Evolutionary conservation across 176 grass and related monocot genomes (phyloP), one percentile per base, ranked within the genome.

Genomic region (Bothriochloa decipiens): DNA sequence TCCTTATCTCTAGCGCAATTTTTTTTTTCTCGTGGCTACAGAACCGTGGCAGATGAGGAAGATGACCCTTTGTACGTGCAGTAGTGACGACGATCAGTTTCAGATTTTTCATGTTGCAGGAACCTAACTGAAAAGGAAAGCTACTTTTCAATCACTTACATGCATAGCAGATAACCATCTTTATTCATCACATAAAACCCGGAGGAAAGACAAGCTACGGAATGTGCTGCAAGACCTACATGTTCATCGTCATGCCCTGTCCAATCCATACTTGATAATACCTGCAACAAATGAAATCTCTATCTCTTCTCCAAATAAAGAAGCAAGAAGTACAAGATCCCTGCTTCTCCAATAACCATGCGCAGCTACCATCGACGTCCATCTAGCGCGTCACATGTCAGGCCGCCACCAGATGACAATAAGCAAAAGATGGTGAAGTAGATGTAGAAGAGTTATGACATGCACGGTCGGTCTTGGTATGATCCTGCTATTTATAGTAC

Each of bases 401-500:
- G 60, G 17, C 40, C 26, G 15, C 50, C 6, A 7, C 70, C 23
- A 15, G 35, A 16, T 62, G 75, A 11, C 45, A 57, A 37, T 26
- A 14, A 8, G 50, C 16, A 72, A 20, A 26, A 20, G 55, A 82
- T 11, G 28, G 14, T 25, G 50, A 41, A 32, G 39, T 37, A 23
- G 32, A 79, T 77, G 73, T 0, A 66, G 35, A 1, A 52, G 18
- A 25, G 53, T 68, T 69, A 74, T 53, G 25, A 65, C 32, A 22
- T 22, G 35, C 18, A 22, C 53, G 71, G 71, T 37, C 61, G 37
- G 49, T 36, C 39, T 62, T 61, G 49, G 50, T 28, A 17, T 22
- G 5, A 10, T 82, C 29, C 42, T 62, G 12, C 53, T n/a, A 53
- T 72, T 88, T 83, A 64, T 65, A 53, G 53, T 36, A 13, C 32